These are phyloP conservation scores for Cadophora sp. DNA, from an alignment of 2,329 filamentous ascomycete genomes.

Conservation along the genomic window DNA sequence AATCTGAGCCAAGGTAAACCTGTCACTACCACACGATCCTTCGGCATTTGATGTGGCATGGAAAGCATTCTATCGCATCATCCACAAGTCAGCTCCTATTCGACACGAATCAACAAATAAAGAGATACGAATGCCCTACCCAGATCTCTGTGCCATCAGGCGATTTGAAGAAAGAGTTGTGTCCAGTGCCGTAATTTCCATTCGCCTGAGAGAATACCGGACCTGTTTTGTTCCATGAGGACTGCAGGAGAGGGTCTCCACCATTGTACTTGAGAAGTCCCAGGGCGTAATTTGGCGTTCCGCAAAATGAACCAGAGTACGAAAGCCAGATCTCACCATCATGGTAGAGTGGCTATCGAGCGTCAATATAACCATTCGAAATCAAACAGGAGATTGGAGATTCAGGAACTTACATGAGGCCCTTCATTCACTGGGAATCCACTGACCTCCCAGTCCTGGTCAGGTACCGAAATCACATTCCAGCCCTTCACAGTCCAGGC, in stretches of 20 bases:
- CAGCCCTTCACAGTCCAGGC: slow-evolving; percentile 1
- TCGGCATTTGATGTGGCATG: slow-evolving; percentile 4
- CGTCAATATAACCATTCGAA: not conserved
- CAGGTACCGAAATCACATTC: slow-evolving; percentile 52
- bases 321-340: slow-evolving; percentile 58
- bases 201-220: slow-evolving; percentile 55
- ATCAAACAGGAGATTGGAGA: not conserved
- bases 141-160: slow-evolving; percentile 13
- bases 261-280: slow-evolving; percentile 61
- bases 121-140: not conserved
- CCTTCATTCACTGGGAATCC: slow-evolving; percentile 61
- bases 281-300: slow-evolving; percentile 58
- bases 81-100: not conserved
- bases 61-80: not conserved
- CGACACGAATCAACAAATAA: not conserved
- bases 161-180: slow-evolving; percentile 32
- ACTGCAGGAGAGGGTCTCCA: slow-evolving; percentile 50
- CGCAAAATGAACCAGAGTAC: slow-evolving; percentile 62
- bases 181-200: slow-evolving; percentile 61
- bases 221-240: slow-evolving; percentile 51
- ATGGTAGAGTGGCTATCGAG: slow-evolving; percentile 53
- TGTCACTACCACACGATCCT: not conserved
- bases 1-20: slow-evolving; percentile 2
- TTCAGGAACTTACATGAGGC: slow-evolving; percentile 45
- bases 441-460: slow-evolving; percentile 54